Base-by-base conservation (phyloP, 2,329 filamentous ascomycete species). In the Aspergillus pseudoterreus region DNA sequence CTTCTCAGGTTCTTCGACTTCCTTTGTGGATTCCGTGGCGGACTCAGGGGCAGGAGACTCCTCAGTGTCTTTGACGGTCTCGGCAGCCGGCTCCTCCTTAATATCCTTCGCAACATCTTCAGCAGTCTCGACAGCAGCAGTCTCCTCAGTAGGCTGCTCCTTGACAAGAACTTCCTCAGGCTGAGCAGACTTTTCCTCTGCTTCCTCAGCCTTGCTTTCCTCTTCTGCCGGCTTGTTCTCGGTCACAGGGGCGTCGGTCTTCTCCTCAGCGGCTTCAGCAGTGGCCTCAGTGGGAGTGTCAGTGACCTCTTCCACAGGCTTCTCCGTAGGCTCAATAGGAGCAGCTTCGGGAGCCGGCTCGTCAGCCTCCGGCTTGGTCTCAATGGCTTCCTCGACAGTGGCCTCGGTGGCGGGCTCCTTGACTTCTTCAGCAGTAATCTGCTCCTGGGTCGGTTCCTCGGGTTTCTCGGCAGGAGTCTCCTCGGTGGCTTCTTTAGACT, bases 381-480 rank as follows among this genome's bases (percentile, higher is more conserved):
- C 8, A 35, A 9, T 35, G 22, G 5, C 22, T n/a, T 35, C 33
- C 33, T 35, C 33, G 11, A 35, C 33, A 12, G 1, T 35, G 33
- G 33, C 33, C 33, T 35, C 33, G 10, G 33, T 12, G 10, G 35
- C 8, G 36, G 36, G 15, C 46, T 48, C 46, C 12, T 50, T 36
- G 12, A 38, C 33, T 10, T 32, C 50, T 33, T 50, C 49, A 24
- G 43, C 17, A 21, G 41, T 36, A 22, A 43, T 6, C 19, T 56
- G 27, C 32, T 53, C 36, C 33, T 53, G 45, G 12, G 38, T 39
- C 10, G 36, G 21, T 24, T 42, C 47, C 24, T 55, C 44, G 19
- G 51, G 19, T 45, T 57, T 50, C 24, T 56, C 47, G n/a, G 36
- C 36, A 3, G 44, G 44, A 12, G 55, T 36, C 43, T 55, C 59